phyloP scores from a whole-genome alignment of 2,329 filamentous ascomycete genomes.

The Aureobasidium sp. region DNA sequence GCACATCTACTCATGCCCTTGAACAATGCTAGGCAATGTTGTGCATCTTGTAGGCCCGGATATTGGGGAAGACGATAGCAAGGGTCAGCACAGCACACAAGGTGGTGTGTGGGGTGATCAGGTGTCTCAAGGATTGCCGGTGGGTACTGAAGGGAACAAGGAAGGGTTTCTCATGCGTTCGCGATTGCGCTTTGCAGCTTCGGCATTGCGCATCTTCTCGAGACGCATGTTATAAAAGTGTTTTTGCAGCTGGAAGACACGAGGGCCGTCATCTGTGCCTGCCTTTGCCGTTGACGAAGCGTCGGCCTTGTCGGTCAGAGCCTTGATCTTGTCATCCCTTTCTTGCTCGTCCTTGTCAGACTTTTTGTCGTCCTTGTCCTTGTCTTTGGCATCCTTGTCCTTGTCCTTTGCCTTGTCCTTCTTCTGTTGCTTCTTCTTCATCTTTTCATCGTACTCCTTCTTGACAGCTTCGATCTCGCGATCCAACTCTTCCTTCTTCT shows the following conservation, averaged over 20 bases:
- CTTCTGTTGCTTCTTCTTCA: conserved; percentile 32
- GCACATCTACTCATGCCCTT: conserved; percentile 81
- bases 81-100: conserved; percentile 53
- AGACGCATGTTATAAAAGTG: conserved; percentile 81
- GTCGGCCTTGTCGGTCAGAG: conserved; percentile 30
- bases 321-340: conserved; percentile 48
- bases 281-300: conserved; percentile 29
- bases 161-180: conserved; percentile 70
- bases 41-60: conserved; percentile 87
- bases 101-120: no score
- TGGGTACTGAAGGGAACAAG: conserved; percentile 80
- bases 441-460: conserved; percentile 42
- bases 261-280: conserved; percentile 54
- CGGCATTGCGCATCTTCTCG: conserved; percentile 67
- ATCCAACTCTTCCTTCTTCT: conserved; percentile 40
- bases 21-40: conserved; percentile 96
- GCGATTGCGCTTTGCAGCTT: conserved; percentile 69
- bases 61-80: conserved; percentile 82
- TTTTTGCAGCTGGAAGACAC: conserved; percentile 76
- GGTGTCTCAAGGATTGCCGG: conserved; percentile 29
- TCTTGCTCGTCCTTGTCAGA: conserved; percentile 54
- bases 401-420: conserved; percentile 33
- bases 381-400: conserved; percentile 55
- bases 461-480: conserved; percentile 41
- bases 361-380: conserved; percentile 58